These are phyloP conservation scores for Trichoderma sp. DNA, from an alignment of 2,329 filamentous ascomycete species.

Conservation along the genomic window DNA sequence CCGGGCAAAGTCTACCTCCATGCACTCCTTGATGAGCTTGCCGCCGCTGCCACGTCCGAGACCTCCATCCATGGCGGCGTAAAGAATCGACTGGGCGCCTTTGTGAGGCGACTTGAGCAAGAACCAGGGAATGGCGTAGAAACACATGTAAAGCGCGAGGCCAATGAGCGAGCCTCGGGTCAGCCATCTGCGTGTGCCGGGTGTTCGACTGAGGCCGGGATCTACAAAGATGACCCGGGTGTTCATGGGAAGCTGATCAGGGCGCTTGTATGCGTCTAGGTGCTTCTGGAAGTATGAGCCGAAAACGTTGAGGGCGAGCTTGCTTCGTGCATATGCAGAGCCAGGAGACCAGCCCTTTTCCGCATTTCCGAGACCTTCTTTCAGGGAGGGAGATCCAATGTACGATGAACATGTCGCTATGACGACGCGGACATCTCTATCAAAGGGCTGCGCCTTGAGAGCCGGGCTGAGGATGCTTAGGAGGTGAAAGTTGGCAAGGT, in stretches of 20 bases:
- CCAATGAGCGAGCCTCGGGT: constrained; percentile 81
- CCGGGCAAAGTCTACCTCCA: constrained; percentile 67
- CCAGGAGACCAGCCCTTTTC: constrained; percentile 53
- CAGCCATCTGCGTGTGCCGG: constrained; percentile 83
- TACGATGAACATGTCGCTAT: constrained; percentile 87
- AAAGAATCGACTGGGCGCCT: constrained; percentile 83
- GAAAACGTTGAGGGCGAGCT: constrained; percentile 84
- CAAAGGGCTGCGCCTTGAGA: constrained; percentile 84
- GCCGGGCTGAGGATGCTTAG: constrained; percentile 88
- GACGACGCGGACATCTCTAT: constrained; percentile 87
- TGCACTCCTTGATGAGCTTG: constrained; percentile 84
- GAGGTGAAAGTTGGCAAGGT: constrained; percentile 91
- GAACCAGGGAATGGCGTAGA: constrained; percentile 82
- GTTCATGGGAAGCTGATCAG: constrained; percentile 79
- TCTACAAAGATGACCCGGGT: constrained; percentile 83
- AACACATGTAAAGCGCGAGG: constrained; percentile 69
- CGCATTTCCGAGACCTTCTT: constrained; percentile 42
- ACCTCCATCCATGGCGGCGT: constrained; percentile 77
- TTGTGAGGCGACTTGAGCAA: constrained; percentile 79
- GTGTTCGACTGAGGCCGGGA: constrained; percentile 79
- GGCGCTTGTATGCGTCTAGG: constrained; percentile 76
- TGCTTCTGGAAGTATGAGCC: constrained; percentile 91
- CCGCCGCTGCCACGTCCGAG: constrained; percentile 65
- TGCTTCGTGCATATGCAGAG: constrained; percentile 61
- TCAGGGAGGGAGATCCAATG: constrained; percentile 69